Evolutionary conservation across 2,329 filamentous ascomycete genomes (phyloP).

Genomic region (Apiospora aurea): DNA sequence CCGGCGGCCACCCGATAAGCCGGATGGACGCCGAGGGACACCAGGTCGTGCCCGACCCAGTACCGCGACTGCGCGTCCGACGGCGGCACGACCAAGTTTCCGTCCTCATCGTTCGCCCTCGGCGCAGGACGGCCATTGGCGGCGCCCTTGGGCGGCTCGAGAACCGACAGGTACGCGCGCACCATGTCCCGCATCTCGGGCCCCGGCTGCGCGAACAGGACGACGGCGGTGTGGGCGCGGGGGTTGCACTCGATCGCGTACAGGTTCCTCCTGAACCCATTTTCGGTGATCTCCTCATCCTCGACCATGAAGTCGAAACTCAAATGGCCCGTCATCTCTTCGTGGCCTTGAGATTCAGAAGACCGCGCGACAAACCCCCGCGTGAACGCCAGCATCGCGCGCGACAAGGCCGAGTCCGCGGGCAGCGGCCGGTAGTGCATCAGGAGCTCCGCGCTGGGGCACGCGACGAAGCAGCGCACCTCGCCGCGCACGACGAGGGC

Average conservation of each 20-base stretch:
- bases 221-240: slow-evolving; percentile 70
- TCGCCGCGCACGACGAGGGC: slow-evolving; percentile 69
- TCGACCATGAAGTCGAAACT: slow-evolving; percentile 75
- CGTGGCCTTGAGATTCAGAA: too few species aligned
- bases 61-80: slow-evolving; percentile 50
- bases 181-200: slow-evolving; percentile 53
- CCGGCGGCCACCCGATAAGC: slow-evolving; percentile 45
- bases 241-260: slow-evolving; percentile 78
- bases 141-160: slow-evolving; percentile 36
- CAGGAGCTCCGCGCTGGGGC: slow-evolving; percentile 65
- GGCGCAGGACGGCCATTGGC: not conserved
- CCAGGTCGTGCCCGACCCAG: slow-evolving; percentile 73
- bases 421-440: slow-evolving; percentile 73
- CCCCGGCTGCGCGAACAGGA: slow-evolving; percentile 59
- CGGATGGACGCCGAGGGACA: slow-evolving; percentile 57
- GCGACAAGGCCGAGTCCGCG: slow-evolving; percentile 58
- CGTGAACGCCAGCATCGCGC: slow-evolving; percentile 71
- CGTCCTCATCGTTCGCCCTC: slow-evolving; percentile 24
- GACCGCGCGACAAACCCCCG: slow-evolving; percentile 58
- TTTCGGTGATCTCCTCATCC: slow-evolving; percentile 38
- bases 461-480: slow-evolving; percentile 72
- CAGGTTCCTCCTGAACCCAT: slow-evolving; percentile 48
- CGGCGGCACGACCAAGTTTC: slow-evolving; percentile 33
- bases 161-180: slow-evolving; percentile 58
- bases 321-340: slow-evolving; percentile 70